Conservation (phyloP, 1,284 basidiomycete species). For the Polyporus tsugae region DNA sequence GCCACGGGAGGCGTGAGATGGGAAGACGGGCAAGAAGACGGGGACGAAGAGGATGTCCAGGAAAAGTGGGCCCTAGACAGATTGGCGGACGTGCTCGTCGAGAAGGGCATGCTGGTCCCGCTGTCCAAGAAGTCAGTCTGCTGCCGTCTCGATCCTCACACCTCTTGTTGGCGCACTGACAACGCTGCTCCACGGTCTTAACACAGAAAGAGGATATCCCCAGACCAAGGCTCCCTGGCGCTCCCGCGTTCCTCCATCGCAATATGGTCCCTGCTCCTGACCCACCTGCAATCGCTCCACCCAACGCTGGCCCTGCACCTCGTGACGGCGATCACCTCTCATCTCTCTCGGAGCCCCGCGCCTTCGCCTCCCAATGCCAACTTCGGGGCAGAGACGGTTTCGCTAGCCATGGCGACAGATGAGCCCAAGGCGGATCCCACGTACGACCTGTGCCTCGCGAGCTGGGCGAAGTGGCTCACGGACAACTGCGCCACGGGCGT, state of each 20-base stretch:
- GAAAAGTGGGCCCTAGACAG: slow-evolving; percentile 73
- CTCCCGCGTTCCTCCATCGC: slow-evolving; percentile 63
- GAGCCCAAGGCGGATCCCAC: slow-evolving; percentile 45
- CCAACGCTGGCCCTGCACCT: slow-evolving; percentile 62
- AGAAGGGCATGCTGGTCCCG: slow-evolving; percentile 77
- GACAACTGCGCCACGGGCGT: slow-evolving; percentile 47
- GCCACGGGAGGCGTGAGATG: slow-evolving; percentile 51
- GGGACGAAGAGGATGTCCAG: slow-evolving; percentile 49
- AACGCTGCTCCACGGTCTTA: background rate
- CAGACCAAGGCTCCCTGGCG: slow-evolving; percentile 48
- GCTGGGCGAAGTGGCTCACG: slow-evolving; percentile 72
- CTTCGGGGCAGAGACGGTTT: slow-evolving; percentile 27
- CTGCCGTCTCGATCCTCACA: background rate
- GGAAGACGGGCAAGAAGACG: slow-evolving; percentile 46
- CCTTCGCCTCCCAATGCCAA: slow-evolving; percentile 8
- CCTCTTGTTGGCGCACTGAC: slow-evolving; percentile 22
- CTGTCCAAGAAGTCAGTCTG: slow-evolving; percentile 75
- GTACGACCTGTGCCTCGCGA: slow-evolving; percentile 66
- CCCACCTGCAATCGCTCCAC: slow-evolving; percentile 66
- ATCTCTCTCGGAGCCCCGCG: slow-evolving; percentile 43
- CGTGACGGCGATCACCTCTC: slow-evolving; percentile 55
- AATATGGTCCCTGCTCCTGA: slow-evolving; percentile 79
- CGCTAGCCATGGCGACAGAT: slow-evolving; percentile 22
- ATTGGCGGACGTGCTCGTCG: slow-evolving; percentile 70
- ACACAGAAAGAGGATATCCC: slow-evolving; percentile 67